Percentiles rank a stretch among this genome's conserved stretches.
phyloP scores from a whole-genome alignment of 495 filamentous ascomycete genomes.

The Tuber brumale region DNA sequence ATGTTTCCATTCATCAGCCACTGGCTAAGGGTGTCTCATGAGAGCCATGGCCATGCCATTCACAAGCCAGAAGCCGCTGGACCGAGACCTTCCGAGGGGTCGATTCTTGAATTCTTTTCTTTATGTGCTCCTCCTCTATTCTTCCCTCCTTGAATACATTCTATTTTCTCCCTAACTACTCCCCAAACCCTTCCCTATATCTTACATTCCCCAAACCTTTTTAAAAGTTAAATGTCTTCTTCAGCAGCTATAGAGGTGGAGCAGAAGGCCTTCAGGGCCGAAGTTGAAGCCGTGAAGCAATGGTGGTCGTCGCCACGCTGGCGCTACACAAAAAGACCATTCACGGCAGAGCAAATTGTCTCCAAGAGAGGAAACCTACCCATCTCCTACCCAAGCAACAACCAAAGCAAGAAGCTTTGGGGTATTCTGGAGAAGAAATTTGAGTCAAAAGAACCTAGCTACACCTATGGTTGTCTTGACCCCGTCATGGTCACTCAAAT shows the following conservation, averaged over 20 bases:
- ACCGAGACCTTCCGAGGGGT: constrained; percentile 41
- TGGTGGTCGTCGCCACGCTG: constrained; percentile 94
- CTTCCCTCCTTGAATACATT: constrained; percentile 14
- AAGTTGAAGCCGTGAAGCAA: constrained; percentile 78
- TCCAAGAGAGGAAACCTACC: constrained; percentile 85
- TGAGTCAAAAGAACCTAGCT: constrained; percentile 73
- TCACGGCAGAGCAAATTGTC: constrained; percentile 94
- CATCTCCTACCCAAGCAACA: constrained; percentile 86
- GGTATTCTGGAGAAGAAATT: constrained; percentile 77
- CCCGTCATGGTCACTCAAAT: constrained; percentile 98
- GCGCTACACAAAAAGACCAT: constrained; percentile 85
- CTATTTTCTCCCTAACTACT: constrained; percentile 12
- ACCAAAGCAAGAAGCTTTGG: constrained; percentile 90
- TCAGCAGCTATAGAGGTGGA: constrained; percentile 58
- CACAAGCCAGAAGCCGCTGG: constrained; percentile 30
- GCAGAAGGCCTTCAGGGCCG: constrained; percentile 68
- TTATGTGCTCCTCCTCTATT: constrained; percentile 27
- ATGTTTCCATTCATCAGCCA: not conserved
- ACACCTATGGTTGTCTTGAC: constrained; percentile 94
- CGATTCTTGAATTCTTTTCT: constrained; percentile 26
- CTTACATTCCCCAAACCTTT: not conserved
- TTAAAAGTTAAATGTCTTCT: constrained; percentile 18
- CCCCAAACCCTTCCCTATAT: not conserved
- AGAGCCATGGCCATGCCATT: constrained; percentile 14
- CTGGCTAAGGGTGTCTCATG: not conserved